Evolutionary conservation across 2,329 filamentous ascomycete species (phyloP).

Genomic region (Colletotrichum lindemuthianum): DNA sequence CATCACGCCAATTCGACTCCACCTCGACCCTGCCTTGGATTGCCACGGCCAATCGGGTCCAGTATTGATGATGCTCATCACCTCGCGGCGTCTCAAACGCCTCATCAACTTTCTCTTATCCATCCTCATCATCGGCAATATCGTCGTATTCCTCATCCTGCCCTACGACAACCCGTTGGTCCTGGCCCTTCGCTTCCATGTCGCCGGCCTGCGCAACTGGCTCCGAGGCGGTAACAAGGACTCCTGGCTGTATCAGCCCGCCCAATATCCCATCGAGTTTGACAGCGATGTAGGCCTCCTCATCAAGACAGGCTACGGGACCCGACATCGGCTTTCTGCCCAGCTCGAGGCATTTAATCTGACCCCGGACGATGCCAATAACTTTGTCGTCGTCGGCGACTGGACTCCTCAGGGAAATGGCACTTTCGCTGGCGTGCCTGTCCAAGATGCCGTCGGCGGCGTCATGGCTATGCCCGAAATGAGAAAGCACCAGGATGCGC

Average conservation of each 20-base stretch:
- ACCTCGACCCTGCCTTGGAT: too few species aligned
- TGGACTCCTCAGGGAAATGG: constrained; percentile 52
- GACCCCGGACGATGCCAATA: constrained; percentile 47
- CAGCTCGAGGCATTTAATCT: constrained; percentile 58
- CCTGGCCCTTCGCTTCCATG: constrained; percentile 36
- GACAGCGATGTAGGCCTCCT: constrained; percentile 60
- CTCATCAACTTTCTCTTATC: constrained; percentile 7
- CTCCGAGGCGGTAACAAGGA: constrained; percentile 47
- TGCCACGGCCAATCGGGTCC: background rate
- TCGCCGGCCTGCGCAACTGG: constrained; percentile 43
- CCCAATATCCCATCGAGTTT: constrained; percentile 55
- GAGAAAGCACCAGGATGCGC: constrained; percentile 42
- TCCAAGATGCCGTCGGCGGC: constrained; percentile 53
- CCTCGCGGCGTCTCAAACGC: constrained; percentile 25
- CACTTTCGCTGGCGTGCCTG: constrained; percentile 45
- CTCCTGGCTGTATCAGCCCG: constrained; percentile 52
- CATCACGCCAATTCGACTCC: background rate
- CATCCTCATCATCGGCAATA: constrained; percentile 23
- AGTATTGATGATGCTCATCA: constrained; percentile 7
- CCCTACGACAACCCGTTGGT: constrained; percentile 34
- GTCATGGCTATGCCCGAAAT: constrained; percentile 47
- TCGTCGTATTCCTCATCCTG: constrained; percentile 27
- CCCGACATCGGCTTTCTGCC: constrained; percentile 57
- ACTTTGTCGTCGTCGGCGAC: constrained; percentile 62
- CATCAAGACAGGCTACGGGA: constrained; percentile 67